These are phyloP conservation scores for Cyclotella sp. DNA, from an alignment of 108 stramenopile genomes.

Conservation along the genomic window DNA sequence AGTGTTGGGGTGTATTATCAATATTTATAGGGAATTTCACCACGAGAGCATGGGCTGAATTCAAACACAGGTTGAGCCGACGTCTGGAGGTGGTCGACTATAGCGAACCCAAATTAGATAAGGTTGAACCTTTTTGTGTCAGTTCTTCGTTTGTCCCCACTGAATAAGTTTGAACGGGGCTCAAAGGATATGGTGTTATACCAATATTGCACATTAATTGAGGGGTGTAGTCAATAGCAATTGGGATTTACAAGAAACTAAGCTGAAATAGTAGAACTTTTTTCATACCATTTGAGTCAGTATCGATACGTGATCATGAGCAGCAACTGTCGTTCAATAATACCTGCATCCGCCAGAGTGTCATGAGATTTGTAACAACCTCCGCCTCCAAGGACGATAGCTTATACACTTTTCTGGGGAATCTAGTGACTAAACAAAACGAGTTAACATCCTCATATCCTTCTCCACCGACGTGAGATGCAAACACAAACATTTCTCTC, in stretches of 20 bases:
- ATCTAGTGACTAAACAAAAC: constrained; percentile 81
- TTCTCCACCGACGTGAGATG: constrained; percentile 33
- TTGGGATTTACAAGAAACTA: too few relatives aligned
- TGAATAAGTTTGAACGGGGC: background rate
- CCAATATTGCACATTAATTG: background rate
- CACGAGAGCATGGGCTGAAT: too few relatives aligned
- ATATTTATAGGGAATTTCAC: too few relatives aligned
- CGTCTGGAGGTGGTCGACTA: too few relatives aligned
- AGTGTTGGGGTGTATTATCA: too few relatives aligned
- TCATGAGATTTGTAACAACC: constrained; percentile 13
- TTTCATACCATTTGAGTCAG: too few relatives aligned
- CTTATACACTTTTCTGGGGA: constrained; percentile 70
- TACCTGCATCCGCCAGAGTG: constrained; percentile 56
- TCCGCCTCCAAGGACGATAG: constrained; percentile 14
- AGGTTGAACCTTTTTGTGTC: background rate
- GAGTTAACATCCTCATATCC: constrained; percentile 29
- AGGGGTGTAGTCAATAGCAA: background rate
- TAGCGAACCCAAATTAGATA: background rate
- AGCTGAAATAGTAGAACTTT: too few relatives aligned
- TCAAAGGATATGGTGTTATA: background rate
- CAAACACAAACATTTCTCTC: constrained; percentile 76
- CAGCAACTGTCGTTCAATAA: constrained; percentile 68
- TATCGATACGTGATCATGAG: too few relatives aligned
- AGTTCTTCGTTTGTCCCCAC: background rate
- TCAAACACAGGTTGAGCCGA: too few relatives aligned